phyloP scores from a whole-genome alignment of 2,329 filamentous ascomycete genomes.

The Arthroderma sp. region DNA sequence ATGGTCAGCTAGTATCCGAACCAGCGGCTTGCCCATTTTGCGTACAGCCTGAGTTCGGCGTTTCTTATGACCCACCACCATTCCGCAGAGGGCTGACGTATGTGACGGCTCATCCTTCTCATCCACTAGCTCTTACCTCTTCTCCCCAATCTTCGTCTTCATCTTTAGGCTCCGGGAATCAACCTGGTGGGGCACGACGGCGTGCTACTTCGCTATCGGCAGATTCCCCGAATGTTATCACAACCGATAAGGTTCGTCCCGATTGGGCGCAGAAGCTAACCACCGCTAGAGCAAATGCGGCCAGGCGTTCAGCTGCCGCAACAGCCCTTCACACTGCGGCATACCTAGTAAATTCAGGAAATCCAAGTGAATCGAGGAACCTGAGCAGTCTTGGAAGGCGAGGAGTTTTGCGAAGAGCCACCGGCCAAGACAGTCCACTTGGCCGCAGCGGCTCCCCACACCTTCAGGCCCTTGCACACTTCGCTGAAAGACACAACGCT shows the following conservation, averaged over 20 bases:
- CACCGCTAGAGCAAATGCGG: constrained; percentile 69
- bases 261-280: constrained; percentile 89
- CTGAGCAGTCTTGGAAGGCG: constrained; percentile 50
- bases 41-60: constrained; percentile 84
- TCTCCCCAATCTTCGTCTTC: constrained; percentile 80
- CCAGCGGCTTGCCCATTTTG: constrained; percentile 90
- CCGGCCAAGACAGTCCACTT: constrained; percentile 22
- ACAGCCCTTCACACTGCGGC: constrained; percentile 91
- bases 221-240: constrained; percentile 72
- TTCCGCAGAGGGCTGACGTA: constrained; percentile 76
- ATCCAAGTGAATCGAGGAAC: constrained; percentile 32
- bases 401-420: constrained; percentile 31
- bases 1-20: constrained; percentile 67
- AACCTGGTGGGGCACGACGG: constrained; percentile 35
- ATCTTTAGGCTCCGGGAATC: constrained; percentile 51
- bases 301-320: constrained; percentile 77
- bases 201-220: constrained; percentile 63
- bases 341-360: constrained; percentile 60
- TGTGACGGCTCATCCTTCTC: constrained; percentile 38
- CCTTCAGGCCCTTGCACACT: constrained; percentile 33
- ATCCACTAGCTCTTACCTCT: constrained; percentile 39
- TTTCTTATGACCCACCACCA: constrained; percentile 82
- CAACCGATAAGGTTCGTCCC: constrained; percentile 80
- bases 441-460: constrained; percentile 26
- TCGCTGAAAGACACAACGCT: constrained; percentile 31